Conservation (phyloP, 495 filamentous ascomycete species). For the Penicillium antarcticum region DNA sequence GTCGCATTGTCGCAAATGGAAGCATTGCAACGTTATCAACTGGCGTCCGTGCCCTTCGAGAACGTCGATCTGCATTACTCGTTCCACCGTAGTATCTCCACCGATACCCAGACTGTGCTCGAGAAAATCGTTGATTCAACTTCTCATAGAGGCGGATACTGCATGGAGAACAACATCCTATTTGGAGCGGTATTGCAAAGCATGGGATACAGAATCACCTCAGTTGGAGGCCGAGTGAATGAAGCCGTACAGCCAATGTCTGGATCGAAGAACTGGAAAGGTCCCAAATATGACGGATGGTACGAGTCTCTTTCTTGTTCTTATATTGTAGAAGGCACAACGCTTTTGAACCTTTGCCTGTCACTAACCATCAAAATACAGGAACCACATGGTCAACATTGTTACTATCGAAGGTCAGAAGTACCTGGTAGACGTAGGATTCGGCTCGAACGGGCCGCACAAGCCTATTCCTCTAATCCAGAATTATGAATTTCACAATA, state of each 20-base stretch:
- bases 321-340: neutral
- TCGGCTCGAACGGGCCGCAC: constrained; percentile 55
- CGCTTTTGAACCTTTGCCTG: neutral
- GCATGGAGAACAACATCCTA: constrained; percentile 66
- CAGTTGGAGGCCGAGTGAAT: too few relatives aligned
- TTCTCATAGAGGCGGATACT: constrained; percentile 58
- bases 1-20: constrained; percentile 5
- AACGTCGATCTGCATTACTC: constrained; percentile 55
- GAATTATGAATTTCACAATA: constrained; percentile 30
- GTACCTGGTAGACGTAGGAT: constrained; percentile 65
- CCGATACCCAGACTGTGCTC: constrained; percentile 21
- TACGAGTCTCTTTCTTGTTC: neutral
- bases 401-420: constrained; percentile 47
- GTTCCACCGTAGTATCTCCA: neutral
- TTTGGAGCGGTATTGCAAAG: constrained; percentile 58
- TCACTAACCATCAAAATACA: neutral
- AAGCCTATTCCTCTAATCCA: constrained; percentile 44
- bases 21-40: constrained; percentile 32
- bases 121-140: constrained; percentile 56
- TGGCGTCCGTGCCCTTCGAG: constrained; percentile 64
- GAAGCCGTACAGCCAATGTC: constrained; percentile 10
- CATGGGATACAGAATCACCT: constrained; percentile 50
- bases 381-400: constrained; percentile 62
- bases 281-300: constrained; percentile 18
- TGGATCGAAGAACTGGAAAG: constrained; percentile 12